Evolutionary conservation across 108 stramenopile species (phyloP), one percentile per base, ranked within the genome.

Genomic region (Nitzschia sp.): DNA sequence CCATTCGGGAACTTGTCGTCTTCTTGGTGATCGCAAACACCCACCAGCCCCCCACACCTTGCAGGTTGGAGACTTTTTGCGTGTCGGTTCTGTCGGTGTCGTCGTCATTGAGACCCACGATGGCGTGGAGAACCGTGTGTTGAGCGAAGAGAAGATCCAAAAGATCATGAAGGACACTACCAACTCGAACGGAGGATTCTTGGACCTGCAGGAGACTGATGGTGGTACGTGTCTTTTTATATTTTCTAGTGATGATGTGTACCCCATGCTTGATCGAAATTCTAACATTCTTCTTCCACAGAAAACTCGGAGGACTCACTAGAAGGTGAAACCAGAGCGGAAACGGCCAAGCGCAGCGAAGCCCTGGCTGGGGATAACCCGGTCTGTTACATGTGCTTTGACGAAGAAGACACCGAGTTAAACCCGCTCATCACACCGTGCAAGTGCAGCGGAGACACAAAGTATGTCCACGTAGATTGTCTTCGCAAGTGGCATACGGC

Each of bases 351-450:
- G 63, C 58, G 48, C 31, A 72, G 46, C 25, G 59, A 68, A 32
- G 60, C 32, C 0, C 32, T 57, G 25, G 32, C 35, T 21, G 85
- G 81, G 22, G 95, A 95, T 57, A 83, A 55, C 34, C 92, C 89
- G 50, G 88, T 94, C 35, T 98, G 97, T 65, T 98, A 98, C 91
- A 96, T 96, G 95, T 98, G 97, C 72, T 98, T 96, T 58, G 96
- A 97, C 59, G 95, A 96, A 52, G 92, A 95, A 63, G 90, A 97
- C 70, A 81, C 89, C 9, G 77, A 82, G 25, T 74, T 75, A 50
- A 96, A 91, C 63, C 91, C 91, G 31, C 69, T 95, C 68, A 92
- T 95, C 30, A 86, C 91, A 23, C 93, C 93, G 5, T 95, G 94
- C 80, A 90, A 90, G 70, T 95, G 94, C 63, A 83, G 64, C 35